Evolutionary conservation across 73 alveolate genomes (phyloP), one percentile per base, ranked within the genome.

Genomic region (Vitrella brassicaformis): DNA sequence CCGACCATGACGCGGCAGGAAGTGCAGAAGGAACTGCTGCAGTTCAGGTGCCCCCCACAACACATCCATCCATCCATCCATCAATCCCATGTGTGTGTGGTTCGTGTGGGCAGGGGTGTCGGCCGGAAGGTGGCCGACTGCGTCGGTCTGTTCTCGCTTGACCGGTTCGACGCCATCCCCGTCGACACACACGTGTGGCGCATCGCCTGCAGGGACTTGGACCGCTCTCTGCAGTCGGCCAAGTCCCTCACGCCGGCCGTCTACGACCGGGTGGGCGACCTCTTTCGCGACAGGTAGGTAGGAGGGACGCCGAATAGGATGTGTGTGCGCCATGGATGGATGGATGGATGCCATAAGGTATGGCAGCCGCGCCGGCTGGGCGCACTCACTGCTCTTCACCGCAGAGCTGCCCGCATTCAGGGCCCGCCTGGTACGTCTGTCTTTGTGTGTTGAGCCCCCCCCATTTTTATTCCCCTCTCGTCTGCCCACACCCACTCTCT

Each of bases 111-210:
- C 56, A 39, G 56, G 47, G 91, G 91, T 10, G 79, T 85, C 27
- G 91, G 91, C 25, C 74, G 64, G 31, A 85, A 85, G 72, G 91
- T 85, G 8, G 88, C 88, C 0, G 91, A 85, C 66, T 85, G 91
- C 46, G 77, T 85, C 10, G 74, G 88, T 27, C 74, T 85, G n/a
- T 85, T 85, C 74, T 74, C 86, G 28, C 25, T 85, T 31, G 82
- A 74, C 67, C 76, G 86, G 47, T 39, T 76, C 0, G 65, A 74
- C 30, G 70, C 76, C 39, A 75, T 85, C 25, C 91, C 91, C 0
- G 91, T 85, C 0, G 91, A 85, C 67, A 85, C 91, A 19, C 91
- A 85, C 47, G 88, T 85, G 31, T 71, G 71, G 74, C 72, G 81
- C 31, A 46, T 85, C 31, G 88, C 88, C 0, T 39, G 56, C 56